A percentile compares a stretch with the other conserved stretches of the same genome.
These are phyloP conservation scores for Botrytis squamosa DNA, from an alignment of 2,329 filamentous ascomycete genomes.

Conservation along the genomic window DNA sequence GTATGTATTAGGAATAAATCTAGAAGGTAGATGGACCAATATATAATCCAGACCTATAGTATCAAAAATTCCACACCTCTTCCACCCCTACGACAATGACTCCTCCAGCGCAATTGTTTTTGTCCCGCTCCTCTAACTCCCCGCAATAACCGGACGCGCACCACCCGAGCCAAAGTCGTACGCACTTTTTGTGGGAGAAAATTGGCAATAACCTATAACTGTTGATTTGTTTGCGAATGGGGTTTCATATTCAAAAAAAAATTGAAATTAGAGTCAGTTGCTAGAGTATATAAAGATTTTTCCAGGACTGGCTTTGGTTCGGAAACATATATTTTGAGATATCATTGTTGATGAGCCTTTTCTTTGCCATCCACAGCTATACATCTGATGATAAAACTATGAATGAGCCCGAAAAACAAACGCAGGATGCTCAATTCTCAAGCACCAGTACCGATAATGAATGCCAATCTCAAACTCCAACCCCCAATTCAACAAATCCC, in stretches of 20 bases:
- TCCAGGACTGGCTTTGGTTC: too few relatives aligned
- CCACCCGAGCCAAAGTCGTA: background rate
- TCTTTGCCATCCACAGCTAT: background rate
- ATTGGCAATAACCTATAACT: background rate
- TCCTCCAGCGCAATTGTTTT: too few relatives aligned
- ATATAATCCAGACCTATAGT: background rate
- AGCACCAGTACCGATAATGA: background rate
- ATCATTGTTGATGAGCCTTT: background rate
- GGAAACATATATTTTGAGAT: background rate
- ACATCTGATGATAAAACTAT: background rate
- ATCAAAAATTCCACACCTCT: background rate
- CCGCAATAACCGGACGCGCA: constrained; percentile 12
- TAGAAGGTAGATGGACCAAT: accelerated
- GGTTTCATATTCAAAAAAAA: background rate
- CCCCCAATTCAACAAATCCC: too few relatives aligned
- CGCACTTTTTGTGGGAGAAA: background rate
- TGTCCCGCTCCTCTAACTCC: background rate
- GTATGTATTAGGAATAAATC: background rate
- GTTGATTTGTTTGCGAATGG: background rate
- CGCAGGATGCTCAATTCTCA: background rate
- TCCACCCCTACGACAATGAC: background rate
- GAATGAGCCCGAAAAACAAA: background rate
- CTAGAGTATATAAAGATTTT: background rate
- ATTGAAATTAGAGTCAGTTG: too few relatives aligned
- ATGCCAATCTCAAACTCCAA: too few relatives aligned